Evolutionary conservation across 192 early-diverging fungal species (phyloP), one percentile per base, ranked within the genome.

Genomic region (Gaertneriomyces semiglobifer): DNA sequence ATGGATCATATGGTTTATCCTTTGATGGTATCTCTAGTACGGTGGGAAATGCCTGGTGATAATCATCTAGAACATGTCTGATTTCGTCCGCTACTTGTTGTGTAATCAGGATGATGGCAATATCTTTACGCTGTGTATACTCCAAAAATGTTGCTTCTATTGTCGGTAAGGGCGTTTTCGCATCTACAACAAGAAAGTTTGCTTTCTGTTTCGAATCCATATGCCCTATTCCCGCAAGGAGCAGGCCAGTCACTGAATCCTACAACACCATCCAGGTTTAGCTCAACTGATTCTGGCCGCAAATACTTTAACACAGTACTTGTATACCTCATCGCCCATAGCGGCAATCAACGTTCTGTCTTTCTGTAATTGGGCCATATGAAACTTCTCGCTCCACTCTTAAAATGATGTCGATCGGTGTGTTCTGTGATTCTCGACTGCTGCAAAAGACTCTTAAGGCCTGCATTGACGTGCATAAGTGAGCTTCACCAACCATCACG

Each of bases 11-110:
- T 43, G 95, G 97, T 69, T 96, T 92, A 75, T 99, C 95, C 81
- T 99, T 99, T 53, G 94, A 96, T 44, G 97, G 97, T 59, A 99
- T 96, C 74, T 99, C 97, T 60, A 99, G 86, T 16, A 99, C 86
- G 6, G 97, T 95, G 4, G 97, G 97, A 76, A 97, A 99, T 5
- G 95, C 94, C 44, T 88, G 87, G 42, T 86, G 78, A 72, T 98
- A 88, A 48, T 89, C 90, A 69, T 99, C 97, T 58, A 99, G 76
- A 64, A 93, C 76, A 16, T 87, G 82, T 33, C 97, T 83, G 62
- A 99, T 96, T 66, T 89, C 85, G 45, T 99, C 91, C 20, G 95
- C 97, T 48, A 99, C 86, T 78, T 93, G 90, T 75, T 99, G 97
- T 76, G 92, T 99, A 62, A 99, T 95, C 58, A 99, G 69, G 56